A percentile compares a stretch with the other conserved stretches of the same genome.
Conservation (phyloP, 345 rosid species). For the Eucalyptus erythrocorys region DNA sequence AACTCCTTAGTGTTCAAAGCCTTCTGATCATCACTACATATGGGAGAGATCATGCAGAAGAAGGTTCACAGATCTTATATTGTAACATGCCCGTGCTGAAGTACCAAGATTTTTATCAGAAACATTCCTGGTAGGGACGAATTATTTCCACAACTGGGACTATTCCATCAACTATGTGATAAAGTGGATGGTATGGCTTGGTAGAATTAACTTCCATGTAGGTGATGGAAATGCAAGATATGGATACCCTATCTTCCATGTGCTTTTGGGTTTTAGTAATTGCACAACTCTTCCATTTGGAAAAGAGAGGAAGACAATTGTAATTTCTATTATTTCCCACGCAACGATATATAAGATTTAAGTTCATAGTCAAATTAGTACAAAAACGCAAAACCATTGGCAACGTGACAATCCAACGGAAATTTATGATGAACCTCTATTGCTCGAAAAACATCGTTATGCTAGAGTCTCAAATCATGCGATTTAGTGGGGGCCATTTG, state of each 20-base stretch:
- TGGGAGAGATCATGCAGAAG: background rate
- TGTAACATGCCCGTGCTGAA: background rate
- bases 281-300: background rate
- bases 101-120: background rate
- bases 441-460: background rate
- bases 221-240: background rate
- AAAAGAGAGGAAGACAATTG: background rate
- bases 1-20: background rate
- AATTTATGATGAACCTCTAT: background rate
- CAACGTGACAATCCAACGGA: background rate
- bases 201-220: background rate
- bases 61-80: background rate
- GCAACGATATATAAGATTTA: background rate
- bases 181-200: background rate
- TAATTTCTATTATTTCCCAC: background rate
- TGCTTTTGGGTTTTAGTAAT: background rate
- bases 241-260: background rate
- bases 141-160: background rate
- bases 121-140: background rate
- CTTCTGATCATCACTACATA: background rate
- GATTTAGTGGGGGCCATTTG: background rate
- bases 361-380: background rate
- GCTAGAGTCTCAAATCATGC: background rate
- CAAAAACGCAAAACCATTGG: background rate
- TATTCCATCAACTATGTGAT: background rate